A percentile compares a stretch with the other conserved stretches of the same genome.
phyloP scores from a whole-genome alignment of 2,329 filamentous ascomycete genomes.

The Macroventuria anomochaeta region DNA sequence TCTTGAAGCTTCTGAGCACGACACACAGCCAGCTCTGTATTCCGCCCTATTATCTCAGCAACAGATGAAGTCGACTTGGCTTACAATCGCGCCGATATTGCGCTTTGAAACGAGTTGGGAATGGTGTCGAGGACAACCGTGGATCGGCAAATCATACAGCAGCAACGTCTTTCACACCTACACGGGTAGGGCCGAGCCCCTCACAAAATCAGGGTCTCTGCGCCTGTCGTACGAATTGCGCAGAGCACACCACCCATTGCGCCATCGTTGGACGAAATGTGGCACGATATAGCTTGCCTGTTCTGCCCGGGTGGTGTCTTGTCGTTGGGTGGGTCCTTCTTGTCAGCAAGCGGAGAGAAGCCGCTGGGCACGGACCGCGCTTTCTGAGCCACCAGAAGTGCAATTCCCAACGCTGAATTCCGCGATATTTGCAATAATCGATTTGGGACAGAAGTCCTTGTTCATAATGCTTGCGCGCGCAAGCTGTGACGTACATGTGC shows the following conservation, averaged over 20 bases:
- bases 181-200: neutral
- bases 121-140: neutral
- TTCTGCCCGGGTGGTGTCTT: neutral
- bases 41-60: conserved; percentile 18
- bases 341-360: conserved; percentile 6
- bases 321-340: neutral
- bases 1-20: neutral
- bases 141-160: conserved; percentile 1
- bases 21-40: neutral
- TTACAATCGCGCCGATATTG: neutral
- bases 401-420: no score
- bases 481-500: no score
- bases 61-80: neutral
- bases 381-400: neutral
- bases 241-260: conserved; percentile 8
- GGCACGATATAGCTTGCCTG: neutral
- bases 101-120: neutral
- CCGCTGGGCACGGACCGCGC: neutral
- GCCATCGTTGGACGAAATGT: neutral
- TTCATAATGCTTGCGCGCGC: no score
- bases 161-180: neutral
- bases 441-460: no score
- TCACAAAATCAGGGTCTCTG: neutral
- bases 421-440: neutral
- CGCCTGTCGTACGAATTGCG: neutral